Base-by-base conservation (phyloP, 2,329 filamentous ascomycete genomes). In the Pestalotiopsis sp. region DNA sequence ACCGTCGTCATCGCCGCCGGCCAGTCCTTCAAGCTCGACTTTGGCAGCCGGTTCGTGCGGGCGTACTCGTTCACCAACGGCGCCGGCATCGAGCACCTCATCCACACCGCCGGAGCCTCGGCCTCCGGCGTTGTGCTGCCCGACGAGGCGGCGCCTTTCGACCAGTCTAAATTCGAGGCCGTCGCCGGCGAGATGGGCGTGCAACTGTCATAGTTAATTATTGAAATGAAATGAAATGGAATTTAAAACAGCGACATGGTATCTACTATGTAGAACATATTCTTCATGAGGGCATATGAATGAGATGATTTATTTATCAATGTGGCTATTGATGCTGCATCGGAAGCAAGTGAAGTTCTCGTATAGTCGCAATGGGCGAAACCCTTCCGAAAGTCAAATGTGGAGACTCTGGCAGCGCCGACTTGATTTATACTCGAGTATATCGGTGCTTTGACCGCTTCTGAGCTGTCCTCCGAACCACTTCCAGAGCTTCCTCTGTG, bases 11-110 rank as follows among this genome's bases (percentile, higher is more conserved):
- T 87, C 11, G 80, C 84, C 0, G 81, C 82, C 1, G 83, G 81
- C 0, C 79, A 82, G 69, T 73, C 78, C 0, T 86, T 87, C 69
- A 75, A 75, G 0, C 71, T 86, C 0, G 77, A 76, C 1, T 83
- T 84, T 70, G 79, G 73, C 11, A 84, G 81, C 66, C 77, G 79
- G 55, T 86, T 80, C 72, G 84, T 85, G 3, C 79, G 83, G 26
- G 76, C 82, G 6, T 82, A 82, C 69, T 80, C 79, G 0, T 87
- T 86, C 67, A 81, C 83, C 0, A 84, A 84, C 68, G 85, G 85
- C 0, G 75, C 77, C 57, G 85, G 85, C 0, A 78, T 87, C 2
- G 84, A 86, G 71, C 75, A 81, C 57, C 66, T 86, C 62, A 75
- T 84, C 1, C 78, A 81, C 20, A 71, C 72, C 10, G 76, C 79